These are phyloP conservation scores for Petrea volubilis DNA, from an alignment of 257 asterid genomes.

Conservation along the genomic window DNA sequence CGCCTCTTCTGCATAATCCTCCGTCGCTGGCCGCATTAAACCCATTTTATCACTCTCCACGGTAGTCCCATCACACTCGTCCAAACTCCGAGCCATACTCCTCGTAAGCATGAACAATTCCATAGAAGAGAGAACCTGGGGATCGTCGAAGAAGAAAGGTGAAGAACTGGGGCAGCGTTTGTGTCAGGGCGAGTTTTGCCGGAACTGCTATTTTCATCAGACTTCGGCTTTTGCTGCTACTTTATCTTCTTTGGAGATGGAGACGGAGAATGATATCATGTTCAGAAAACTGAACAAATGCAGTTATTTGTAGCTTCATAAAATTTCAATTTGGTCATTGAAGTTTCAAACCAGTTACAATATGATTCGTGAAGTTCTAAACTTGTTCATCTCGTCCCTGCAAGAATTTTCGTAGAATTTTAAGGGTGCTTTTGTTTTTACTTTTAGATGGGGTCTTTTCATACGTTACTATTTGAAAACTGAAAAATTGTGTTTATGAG, in stretches of 20 bases:
- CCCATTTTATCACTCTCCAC: conserved; percentile 38
- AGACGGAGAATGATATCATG: too few relatives aligned
- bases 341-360: not conserved
- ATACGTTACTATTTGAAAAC: too few relatives aligned
- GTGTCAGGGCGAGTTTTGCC: conserved; percentile 9
- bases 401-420: too few relatives aligned
- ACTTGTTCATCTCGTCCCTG: not conserved
- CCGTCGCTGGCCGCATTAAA: conserved; percentile 62
- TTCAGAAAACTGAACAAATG: not conserved
- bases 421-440: too few relatives aligned
- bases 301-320: not conserved
- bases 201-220: conserved; percentile 24
- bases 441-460: too few relatives aligned
- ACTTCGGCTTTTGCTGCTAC: conserved; percentile 13
- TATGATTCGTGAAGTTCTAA: not conserved
- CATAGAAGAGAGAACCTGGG: conserved; percentile 27
- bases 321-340: not conserved
- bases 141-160: conserved; percentile 18
- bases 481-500: too few relatives aligned
- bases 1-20: conserved; percentile 66
- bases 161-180: conserved; percentile 18
- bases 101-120: conserved; percentile 13
- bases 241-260: not conserved
- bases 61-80: conserved; percentile 36
- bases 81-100: conserved; percentile 46